Evolutionary conservation across 208 protist genomes (phyloP).

Genomic region (Histomonas meleagridis): DNA sequence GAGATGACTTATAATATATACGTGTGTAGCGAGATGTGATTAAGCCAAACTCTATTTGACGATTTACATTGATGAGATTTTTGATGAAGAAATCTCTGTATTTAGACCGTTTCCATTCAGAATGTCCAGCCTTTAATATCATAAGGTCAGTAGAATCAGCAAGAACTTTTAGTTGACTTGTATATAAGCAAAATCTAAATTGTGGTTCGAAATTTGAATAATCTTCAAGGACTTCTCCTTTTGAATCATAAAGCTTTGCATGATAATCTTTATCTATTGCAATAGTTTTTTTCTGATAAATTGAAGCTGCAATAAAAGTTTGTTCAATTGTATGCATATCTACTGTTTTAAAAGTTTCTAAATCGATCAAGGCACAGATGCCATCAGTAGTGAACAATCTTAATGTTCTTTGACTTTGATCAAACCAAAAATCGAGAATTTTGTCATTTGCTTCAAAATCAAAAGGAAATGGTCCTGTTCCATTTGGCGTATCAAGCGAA

Average conservation of each 20-base stretch:
- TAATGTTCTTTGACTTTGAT: not conserved
- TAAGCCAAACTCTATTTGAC: not conserved
- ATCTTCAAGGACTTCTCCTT: not conserved
- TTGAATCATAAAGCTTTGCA: not conserved
- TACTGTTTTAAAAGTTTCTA: not conserved
- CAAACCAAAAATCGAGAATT: slow-evolving; percentile 15
- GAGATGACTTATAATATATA: not conserved
- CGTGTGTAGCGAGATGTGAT: not conserved
- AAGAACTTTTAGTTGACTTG: not conserved
- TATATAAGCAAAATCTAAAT: slow-evolving; percentile 2
- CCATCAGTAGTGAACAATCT: slow-evolving; percentile 9
- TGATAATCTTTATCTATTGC: not conserved
- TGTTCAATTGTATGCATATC: not conserved
- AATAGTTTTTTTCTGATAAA: not conserved
- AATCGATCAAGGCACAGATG: no score
- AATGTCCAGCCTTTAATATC: not conserved
- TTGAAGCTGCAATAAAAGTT: not conserved
- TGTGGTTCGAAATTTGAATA: not conserved
- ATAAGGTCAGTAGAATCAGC: slow-evolving; percentile 19
- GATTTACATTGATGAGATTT: not conserved
- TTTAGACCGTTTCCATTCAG: not conserved
- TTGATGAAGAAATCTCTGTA: not conserved
- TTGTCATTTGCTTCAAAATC: not conserved
- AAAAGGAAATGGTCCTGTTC: not conserved
- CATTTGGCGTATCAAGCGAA: not conserved